A percentile compares a stretch with the other conserved stretches of the same genome.
Evolutionary conservation across 495 filamentous ascomycete species (phyloP).

Genomic region (Tetracladium marchalianum): DNA sequence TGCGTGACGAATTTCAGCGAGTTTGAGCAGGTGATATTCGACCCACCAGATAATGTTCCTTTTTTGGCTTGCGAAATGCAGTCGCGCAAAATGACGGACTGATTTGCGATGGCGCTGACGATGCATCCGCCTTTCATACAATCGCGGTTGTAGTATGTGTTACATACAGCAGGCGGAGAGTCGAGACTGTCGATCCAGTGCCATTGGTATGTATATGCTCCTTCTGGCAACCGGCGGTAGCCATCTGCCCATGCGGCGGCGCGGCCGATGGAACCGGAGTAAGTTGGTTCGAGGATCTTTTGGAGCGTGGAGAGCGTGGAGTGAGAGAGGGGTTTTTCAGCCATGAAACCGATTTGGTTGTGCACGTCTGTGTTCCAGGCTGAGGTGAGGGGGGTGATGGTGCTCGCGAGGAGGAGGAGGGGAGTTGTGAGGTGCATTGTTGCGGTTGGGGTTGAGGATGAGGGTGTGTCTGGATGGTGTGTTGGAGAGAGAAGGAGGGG

Average conservation of each 20-base stretch:
- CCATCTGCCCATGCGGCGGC: conserved; percentile 22
- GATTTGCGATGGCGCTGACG: conserved; percentile 18
- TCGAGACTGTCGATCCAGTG: conserved; percentile 11
- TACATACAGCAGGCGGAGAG: conserved; percentile 15
- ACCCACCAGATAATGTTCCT: conserved; percentile 5
- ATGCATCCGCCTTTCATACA: conserved; percentile 19
- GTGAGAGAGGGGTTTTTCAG: conserved; percentile 22
- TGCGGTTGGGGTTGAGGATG: neutral
- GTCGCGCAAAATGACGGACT: conserved; percentile 19
- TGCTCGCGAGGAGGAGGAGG: neutral
- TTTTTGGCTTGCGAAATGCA: conserved; percentile 20
- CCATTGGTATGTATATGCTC: conserved; percentile 13
- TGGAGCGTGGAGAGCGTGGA: conserved; percentile 16
- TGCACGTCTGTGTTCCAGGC: conserved; percentile 26
- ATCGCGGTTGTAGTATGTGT: conserved; percentile 18
- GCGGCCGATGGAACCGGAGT: conserved; percentile 22
- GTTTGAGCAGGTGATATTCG: conserved; percentile 20
- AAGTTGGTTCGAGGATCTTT: conserved; percentile 24
- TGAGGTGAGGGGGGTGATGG: neutral
- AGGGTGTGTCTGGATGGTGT: too few relatives aligned
- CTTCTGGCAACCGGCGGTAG: conserved; percentile 17
- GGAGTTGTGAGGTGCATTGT: neutral
- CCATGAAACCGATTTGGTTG: conserved; percentile 26
- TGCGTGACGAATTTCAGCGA: conserved; percentile 49
- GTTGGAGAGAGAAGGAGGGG: too few relatives aligned